Base-by-base conservation (phyloP, 2,329 filamentous ascomycete genomes). In the Huntiella savannae region DNA sequence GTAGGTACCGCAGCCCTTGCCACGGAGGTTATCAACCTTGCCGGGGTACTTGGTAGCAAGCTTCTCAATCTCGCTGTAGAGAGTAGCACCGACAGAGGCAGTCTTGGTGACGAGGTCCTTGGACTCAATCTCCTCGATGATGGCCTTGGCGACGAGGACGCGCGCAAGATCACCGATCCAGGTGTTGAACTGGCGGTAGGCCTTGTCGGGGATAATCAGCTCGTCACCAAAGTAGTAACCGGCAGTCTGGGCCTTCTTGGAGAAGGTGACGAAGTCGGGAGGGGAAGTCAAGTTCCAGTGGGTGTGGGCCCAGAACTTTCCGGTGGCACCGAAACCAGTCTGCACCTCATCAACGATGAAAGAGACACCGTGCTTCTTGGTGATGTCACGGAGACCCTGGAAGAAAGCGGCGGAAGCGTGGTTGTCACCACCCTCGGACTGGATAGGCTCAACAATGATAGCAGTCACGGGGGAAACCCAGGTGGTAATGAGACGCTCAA, bases 241-340 rank as follows among this genome's bases (percentile, higher is more conserved):
- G 5, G 87, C 86, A 2, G 86, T 83, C 66, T 94, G 86, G 3
- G 86, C 87, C 71, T 94, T 94, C 71, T 94, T 94, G 58, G 77
- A 83, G 67, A 94, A 94, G 49, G 86, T 94, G 39, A 94, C 86
- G 69, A 94, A 91, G 67, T 94, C 86, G 0, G 86, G 86, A 6
- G 86, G 82, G 33, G 76, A 66, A 43, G 70, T 58, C 38, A 94
- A 72, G 61, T 82, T 72, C 86, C 86, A 94, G 76, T 94, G 87
- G 57, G 94, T 85, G 67, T 94, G 87, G 6, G 87, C 86, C 86
- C 86, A 94, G 76, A 94, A 93, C 62, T 83, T 86, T 55, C 86
- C 86, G 0, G 86, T 94, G 35, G 87, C 85, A 55, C 87, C 87
- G 19, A 94, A 79, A 59, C 50, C 87, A 5, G 86, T 94, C 66